Conservation (phyloP, 306 rosid species). For the Dryas octopetala region DNA sequence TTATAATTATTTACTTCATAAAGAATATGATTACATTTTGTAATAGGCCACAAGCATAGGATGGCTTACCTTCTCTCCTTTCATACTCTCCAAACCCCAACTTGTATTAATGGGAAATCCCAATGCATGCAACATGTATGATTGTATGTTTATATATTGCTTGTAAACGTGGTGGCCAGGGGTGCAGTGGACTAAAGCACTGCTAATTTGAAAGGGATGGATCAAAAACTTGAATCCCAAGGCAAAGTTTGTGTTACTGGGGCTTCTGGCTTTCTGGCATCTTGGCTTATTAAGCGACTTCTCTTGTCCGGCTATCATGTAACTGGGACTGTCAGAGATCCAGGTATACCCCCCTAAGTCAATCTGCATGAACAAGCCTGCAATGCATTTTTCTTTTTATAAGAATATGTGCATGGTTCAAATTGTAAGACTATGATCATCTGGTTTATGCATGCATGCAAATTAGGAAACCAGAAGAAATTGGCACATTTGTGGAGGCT, state of each 20-base stretch:
- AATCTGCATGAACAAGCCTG: neutral
- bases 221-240: slow-evolving; percentile 34
- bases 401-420: no score
- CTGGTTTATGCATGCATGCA: slow-evolving; percentile 9
- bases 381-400: neutral
- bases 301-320: slow-evolving; percentile 77
- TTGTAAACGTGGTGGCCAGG: neutral
- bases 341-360: slow-evolving; percentile 37
- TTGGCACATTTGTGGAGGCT: slow-evolving; percentile 65
- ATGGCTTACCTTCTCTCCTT: slow-evolving; percentile 21
- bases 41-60: slow-evolving; percentile 7
- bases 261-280: slow-evolving; percentile 85
- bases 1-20: neutral
- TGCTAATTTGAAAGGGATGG: slow-evolving; percentile 24
- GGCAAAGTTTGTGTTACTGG: slow-evolving; percentile 84
- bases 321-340: slow-evolving; percentile 72
- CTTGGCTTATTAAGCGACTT: slow-evolving; percentile 77
- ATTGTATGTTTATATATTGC: neutral
- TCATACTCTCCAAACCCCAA: slow-evolving; percentile 3
- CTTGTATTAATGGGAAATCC: neutral
- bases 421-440: no score
- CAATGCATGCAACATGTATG: neutral
- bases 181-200: neutral
- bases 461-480: slow-evolving; percentile 56
- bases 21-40: neutral